A percentile compares a stretch with the other conserved stretches of the same genome.
Evolutionary conservation across 2,329 filamentous ascomycete species (phyloP).

Genomic region (Penicillium hordei): DNA sequence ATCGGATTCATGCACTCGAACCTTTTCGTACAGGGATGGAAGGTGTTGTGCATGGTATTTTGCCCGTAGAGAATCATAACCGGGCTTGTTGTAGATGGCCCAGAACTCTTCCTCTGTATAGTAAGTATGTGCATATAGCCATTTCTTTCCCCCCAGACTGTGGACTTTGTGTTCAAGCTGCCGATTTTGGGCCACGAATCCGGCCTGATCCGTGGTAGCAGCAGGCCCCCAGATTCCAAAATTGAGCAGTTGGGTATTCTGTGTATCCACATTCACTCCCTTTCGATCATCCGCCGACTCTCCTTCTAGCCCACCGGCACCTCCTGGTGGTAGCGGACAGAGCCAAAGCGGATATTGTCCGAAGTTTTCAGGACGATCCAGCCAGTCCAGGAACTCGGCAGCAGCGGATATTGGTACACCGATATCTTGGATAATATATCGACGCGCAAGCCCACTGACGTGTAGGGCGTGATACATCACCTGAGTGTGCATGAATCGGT

Average conservation of each 20-base stretch:
- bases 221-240: conserved; percentile 78
- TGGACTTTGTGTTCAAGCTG: conserved; percentile 68
- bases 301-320: conserved; percentile 11
- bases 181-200: conserved; percentile 70
- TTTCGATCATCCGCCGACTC: neutral
- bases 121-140: conserved; percentile 84
- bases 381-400: conserved; percentile 55
- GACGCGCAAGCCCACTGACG: conserved; percentile 54
- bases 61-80: conserved; percentile 39
- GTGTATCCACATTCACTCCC: neutral
- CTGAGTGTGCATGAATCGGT: conserved; percentile 62
- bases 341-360: conserved; percentile 60
- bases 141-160: conserved; percentile 75
- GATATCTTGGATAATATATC: conserved; percentile 64
- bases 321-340: conserved; percentile 46
- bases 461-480: conserved; percentile 65
- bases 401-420: conserved; percentile 56
- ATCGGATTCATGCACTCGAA: conserved; percentile 21
- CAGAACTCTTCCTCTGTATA: conserved; percentile 62
- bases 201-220: conserved; percentile 48
- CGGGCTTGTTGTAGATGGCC: conserved; percentile 41
- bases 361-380: conserved; percentile 41
- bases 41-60: conserved; percentile 41
- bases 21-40: conserved; percentile 42
- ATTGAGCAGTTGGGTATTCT: conserved; percentile 46